Evolutionary conservation across 2,329 filamentous ascomycete species (phyloP).

Genomic region (Verticillium isaacii): DNA sequence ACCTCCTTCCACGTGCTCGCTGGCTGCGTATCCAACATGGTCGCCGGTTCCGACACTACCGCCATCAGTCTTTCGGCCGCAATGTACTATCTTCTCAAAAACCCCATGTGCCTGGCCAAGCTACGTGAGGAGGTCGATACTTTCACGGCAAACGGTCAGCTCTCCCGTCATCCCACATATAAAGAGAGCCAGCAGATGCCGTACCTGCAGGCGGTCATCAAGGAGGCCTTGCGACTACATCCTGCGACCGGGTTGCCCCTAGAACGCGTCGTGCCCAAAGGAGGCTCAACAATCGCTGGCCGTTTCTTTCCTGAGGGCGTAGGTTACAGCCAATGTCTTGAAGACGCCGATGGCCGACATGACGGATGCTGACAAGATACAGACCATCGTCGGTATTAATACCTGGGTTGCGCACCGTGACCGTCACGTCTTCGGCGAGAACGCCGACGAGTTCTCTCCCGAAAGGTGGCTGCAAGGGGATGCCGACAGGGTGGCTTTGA

Average conservation of each 20-base stretch:
- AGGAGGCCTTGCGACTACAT: constrained; percentile 47
- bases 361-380: not conserved
- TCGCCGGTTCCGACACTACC: constrained; percentile 39
- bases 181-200: constrained; percentile 35
- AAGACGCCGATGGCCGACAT: no score
- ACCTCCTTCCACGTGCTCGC: constrained; percentile 27
- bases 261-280: constrained; percentile 40
- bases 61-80: constrained; percentile 39
- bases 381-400: constrained; percentile 27
- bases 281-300: constrained; percentile 34
- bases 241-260: constrained; percentile 42
- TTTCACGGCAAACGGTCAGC: constrained; percentile 5
- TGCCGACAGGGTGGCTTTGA: constrained; percentile 17
- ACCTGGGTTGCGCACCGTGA: constrained; percentile 12
- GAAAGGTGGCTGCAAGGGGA: constrained; percentile 34
- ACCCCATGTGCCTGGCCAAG: constrained; percentile 14
- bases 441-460: constrained; percentile 29
- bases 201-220: constrained; percentile 49
- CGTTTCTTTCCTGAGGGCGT: constrained; percentile 23
- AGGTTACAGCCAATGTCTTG: not conserved
- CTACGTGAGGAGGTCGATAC: constrained; percentile 18
- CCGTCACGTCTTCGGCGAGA: constrained; percentile 23
- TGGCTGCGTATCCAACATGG: constrained; percentile 25
- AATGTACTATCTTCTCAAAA: constrained; percentile 37
- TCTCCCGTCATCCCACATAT: constrained; percentile 21